Percentiles rank a stretch among this genome's conserved stretches.
These are phyloP conservation scores for Mucor mucedo DNA, from an alignment of 371 early-diverging fungal species.

Conservation along the genomic window DNA sequence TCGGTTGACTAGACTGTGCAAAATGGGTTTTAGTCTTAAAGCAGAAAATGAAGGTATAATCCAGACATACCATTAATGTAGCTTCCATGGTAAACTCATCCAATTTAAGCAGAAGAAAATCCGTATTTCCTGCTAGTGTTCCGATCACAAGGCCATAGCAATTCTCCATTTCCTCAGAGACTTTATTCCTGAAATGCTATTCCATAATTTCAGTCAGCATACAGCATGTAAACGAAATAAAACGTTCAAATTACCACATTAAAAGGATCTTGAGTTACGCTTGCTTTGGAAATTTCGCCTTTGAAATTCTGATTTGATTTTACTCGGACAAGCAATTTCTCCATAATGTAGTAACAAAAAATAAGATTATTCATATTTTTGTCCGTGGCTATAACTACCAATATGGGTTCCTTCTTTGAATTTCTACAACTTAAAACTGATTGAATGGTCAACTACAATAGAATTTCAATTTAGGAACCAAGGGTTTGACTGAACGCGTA, in stretches of 20 bases:
- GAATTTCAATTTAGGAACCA: not conserved
- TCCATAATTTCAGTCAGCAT: not conserved
- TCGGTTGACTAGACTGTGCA: constrained; percentile 1
- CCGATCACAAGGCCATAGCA: constrained; percentile 15
- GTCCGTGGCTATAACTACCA: constrained; percentile 13
- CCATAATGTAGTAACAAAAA: constrained; percentile 9
- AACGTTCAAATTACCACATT: constrained; percentile 12
- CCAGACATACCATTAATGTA: not conserved
- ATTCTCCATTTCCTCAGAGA: not conserved
- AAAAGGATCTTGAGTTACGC: constrained; percentile 14
- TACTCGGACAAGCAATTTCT: not conserved
- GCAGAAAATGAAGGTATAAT: not conserved
- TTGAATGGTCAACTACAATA: not conserved
- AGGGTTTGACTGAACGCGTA: not conserved
- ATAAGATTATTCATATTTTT: constrained; percentile 2
- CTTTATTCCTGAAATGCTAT: constrained; percentile 14
- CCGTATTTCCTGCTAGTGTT: not conserved
- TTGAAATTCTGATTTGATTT: not conserved
- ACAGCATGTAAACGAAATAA: not conserved
- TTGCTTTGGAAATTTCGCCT: constrained; percentile 9
- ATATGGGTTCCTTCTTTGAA: not conserved
- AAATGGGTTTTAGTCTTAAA: not conserved
- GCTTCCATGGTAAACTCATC: not conserved
- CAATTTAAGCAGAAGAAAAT: constrained; percentile 7
- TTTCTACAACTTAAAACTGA: constrained; percentile 7